A percentile compares a stretch with the other conserved stretches of the same genome.
Evolutionary conservation across 257 asterid genomes (phyloP).

Genomic region (Haberlea rhodopensis): DNA sequence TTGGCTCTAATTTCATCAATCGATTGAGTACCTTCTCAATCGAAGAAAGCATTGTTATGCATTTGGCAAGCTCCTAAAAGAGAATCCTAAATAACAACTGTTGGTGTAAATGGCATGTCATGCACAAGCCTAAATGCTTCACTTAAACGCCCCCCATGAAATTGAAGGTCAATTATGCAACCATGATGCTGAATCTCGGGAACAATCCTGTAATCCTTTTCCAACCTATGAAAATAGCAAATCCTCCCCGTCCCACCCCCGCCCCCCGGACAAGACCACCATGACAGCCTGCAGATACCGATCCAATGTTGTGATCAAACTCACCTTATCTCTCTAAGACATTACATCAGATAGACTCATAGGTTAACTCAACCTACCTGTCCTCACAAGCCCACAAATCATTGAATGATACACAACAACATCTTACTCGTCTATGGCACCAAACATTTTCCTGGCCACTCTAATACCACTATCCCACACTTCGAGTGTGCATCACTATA

Average conservation of each 20-base stretch:
- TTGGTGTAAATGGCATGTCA: conserved; percentile 73
- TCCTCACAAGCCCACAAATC: conserved; percentile 49
- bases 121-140: conserved; percentile 61
- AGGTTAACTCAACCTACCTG: conserved; percentile 40
- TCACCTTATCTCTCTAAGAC: conserved; percentile 51
- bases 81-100: conserved; percentile 63
- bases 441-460: conserved; percentile 34
- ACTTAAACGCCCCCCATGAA: conserved; percentile 60
- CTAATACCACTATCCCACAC: conserved; percentile 47
- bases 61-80: conserved; percentile 69
- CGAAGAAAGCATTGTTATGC: conserved; percentile 47
- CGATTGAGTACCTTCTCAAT: conserved; percentile 45
- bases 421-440: conserved; percentile 29
- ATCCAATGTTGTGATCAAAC: conserved; percentile 54
- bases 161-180: conserved; percentile 71
- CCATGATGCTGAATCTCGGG: conserved; percentile 79
- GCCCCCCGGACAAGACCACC: too few species aligned
- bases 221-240: conserved; percentile 52
- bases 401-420: conserved; percentile 61
- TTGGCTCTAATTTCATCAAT: conserved; percentile 45
- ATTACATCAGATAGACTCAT: conserved; percentile 49
- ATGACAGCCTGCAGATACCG: conserved; percentile 50
- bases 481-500: conserved; percentile 59
- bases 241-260: too few species aligned
- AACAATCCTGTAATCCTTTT: conserved; percentile 41